Base-by-base conservation (phyloP, 768 basidiomycete species). In the Lactifluus volemus region DNA sequence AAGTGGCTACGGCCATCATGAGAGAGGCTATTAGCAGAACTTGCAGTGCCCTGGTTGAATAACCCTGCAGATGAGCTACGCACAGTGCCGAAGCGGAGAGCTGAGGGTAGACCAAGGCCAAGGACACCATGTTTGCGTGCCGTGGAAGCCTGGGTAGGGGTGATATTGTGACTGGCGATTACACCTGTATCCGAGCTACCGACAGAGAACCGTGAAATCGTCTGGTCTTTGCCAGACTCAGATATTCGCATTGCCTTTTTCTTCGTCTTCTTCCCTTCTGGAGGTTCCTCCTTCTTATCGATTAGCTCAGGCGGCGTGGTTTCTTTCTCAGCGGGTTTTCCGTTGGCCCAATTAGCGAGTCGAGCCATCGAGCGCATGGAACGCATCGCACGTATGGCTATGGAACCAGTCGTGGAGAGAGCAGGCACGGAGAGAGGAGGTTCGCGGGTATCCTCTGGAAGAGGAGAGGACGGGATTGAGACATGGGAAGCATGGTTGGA, bases 351-450 rank as follows among this genome's bases (percentile, higher is more conserved):
- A 67, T 84, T 85, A 1, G 84, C 81, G 49, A 91, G 84, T 38
- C 84, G 75, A 4, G 89, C 89, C 45, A 91, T 71, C 2, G 84
- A 85, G 30, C 84, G 78, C 65, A 92, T 84, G 14, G 84, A 86
- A 47, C 85, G 78, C 75, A 92, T 91, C 5, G 89, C 89, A 5
- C 89, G 81, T 32, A 91, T 60, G 0, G 89, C 89, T 47, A 92
- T 87, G 0, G 86, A 89, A 34, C 79, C 82, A 32, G 80, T 79
- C 53, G 67, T 39, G 53, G 64, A 44, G 66, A 38, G n/a, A n/a
- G n/a, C n/a, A 41, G 61, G 53, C 4, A 29, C 63, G 14, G 60
- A 57, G 29, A 66, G 63, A 9, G 65, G 61, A n/a, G 66, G 55
- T 21, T 53, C 41, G 25, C 49, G 36, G 14, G 47, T 29, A 29